Evolutionary conservation across 129 eudicot species (phyloP), one percentile per base, ranked within the genome.

Genomic region (Arctium lappa): DNA sequence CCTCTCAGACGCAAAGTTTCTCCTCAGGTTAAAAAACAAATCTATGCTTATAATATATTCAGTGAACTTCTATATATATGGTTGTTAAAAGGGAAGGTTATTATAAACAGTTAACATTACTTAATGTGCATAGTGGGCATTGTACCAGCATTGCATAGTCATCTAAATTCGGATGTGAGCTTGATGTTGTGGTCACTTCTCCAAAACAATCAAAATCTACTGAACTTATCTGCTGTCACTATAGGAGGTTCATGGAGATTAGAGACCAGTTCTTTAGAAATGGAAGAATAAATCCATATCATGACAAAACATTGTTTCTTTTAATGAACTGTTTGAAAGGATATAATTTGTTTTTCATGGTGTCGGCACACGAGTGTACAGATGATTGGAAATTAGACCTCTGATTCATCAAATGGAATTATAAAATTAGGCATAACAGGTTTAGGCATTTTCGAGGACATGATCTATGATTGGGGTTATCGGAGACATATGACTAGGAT

Each of bases 21-120:
- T 65, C 79, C 85, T 40, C 89, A 89, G 99, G 98, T 95, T 22
- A 84, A 89, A 80, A 76, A 80, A n/a, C 82, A 16, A 30, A 42
- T 69, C 40, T 75, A 31, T 9, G 33, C 63, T 30, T 50, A 38
- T 46, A 73, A 44, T 73, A 42, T 56, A 32, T 72, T 62, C 22
- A 44, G 66, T 66, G 40, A 66, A 65, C 69, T 75, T 27, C 71
- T 82, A 53, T 36, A n/a, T 1, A 77, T 36, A 34, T 77, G 71
- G 71, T 34, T 75, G 30, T 32, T 50, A 30, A 12, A 44, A 46
- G n/a, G 50, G 46, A 15, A 53, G 22, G 18, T 53, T 53, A 13
- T 13, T 53, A 53, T 53, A 15, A 50, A 50, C 63, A 50, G n/a
- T 53, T 50, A 13, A 16, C 3, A 2, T 53, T 53, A 15, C 65